Base-by-base conservation (phyloP, 352 stramenopile genomes). In the Globisporangium sylvaticum region DNA sequence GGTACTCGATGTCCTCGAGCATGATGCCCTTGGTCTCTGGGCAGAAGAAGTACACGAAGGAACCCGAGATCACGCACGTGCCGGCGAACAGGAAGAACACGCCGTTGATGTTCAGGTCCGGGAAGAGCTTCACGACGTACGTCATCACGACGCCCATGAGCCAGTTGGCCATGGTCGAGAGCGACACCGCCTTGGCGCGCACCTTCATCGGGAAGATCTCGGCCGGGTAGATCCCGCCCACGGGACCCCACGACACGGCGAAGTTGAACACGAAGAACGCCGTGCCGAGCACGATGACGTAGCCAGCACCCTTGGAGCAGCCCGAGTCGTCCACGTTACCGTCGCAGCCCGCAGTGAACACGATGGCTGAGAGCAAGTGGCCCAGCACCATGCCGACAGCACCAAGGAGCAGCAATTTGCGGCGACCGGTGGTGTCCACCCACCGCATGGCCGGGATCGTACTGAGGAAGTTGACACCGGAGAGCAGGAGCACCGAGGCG, bases 61-160 rank as follows among this genome's bases (percentile, higher is more conserved):
- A 52, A 1, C 64, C 69, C 25, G 68, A 81, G 53, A 79, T 56
- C 12, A 71, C 66, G 20, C 77, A 79, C 37, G 77, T 64, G n/a
- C 61, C 79, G 1, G 78, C 75, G 62, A 90, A 88, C 18, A 88
- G 66, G 68, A 72, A 84, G 70, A 90, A 90, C 22, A 83, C 76
- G 44, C 76, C 76, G 70, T 80, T 72, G 66, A 80, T 78, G 71
- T 80, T 76, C 32, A 80, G 58, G 25, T 76, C 71, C 15, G 68
- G 68, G 32, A 74, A 74, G 24, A 71, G 29, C 59, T 71, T 74
- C 22, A 66, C 62, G 46, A 71, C 67, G 42, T 52, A 68, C 62
- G 67, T 74, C 74, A 81, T 84, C 44, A 77, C 57, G 3, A 68
- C 71, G 15, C 73, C 76, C 68, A 75, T 79, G 37, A 71, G 34